Evolutionary conservation across 176 grass and related monocot genomes (phyloP).

Genomic region (Raddia distichophylla): DNA sequence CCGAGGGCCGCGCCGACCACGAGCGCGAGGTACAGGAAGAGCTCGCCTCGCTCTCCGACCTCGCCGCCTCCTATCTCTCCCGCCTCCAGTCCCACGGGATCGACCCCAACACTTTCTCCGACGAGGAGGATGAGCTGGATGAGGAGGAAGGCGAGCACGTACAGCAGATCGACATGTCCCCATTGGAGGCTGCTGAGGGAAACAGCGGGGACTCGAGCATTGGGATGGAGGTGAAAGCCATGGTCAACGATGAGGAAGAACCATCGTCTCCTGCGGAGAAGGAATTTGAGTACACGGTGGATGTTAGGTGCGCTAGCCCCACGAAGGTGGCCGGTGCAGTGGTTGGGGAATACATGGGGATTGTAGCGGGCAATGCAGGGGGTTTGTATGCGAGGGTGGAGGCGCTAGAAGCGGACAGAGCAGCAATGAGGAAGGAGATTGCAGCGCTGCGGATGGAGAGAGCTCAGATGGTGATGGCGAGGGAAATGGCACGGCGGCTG

Average conservation of each 20-base stretch:
- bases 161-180: constrained; percentile 31
- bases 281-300: constrained; percentile 60
- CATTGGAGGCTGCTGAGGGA: neutral
- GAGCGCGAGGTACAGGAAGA: constrained; percentile 77
- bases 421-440: constrained; percentile 58
- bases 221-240: constrained; percentile 40
- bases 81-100: constrained; percentile 72
- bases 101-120: constrained; percentile 56
- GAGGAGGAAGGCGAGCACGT: constrained; percentile 26
- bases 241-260: constrained; percentile 14
- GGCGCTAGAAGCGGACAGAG: constrained; percentile 70
- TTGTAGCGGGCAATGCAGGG: constrained; percentile 10
- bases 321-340: constrained; percentile 39
- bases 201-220: neutral
- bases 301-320: constrained; percentile 49
- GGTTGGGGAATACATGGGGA: constrained; percentile 40
- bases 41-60: constrained; percentile 62
- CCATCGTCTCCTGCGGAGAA: constrained; percentile 37
- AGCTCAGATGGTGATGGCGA: constrained; percentile 64
- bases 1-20: constrained; percentile 60
- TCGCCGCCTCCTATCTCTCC: constrained; percentile 56
- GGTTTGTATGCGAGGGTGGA: constrained; percentile 66
- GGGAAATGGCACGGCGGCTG: constrained; percentile 67
- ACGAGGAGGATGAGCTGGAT: constrained; percentile 46
- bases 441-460: constrained; percentile 64